A percentile compares a stretch with the other conserved stretches of the same genome.
These are phyloP conservation scores for Jamesozyma gamospora DNA, from an alignment of 805 yeast genomes.

Conservation along the genomic window DNA sequence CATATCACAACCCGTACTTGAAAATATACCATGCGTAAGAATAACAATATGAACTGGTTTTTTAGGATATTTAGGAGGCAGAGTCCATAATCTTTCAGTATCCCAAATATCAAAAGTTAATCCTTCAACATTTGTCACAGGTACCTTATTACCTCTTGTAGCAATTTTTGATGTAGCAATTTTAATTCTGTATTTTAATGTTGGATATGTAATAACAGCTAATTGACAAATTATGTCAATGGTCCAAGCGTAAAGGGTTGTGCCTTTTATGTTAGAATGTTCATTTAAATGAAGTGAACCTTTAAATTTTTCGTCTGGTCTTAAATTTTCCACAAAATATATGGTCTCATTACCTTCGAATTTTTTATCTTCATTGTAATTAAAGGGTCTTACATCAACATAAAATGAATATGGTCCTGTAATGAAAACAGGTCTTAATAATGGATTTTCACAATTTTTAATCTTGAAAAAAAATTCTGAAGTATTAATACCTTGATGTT, in stretches of 20 bases:
- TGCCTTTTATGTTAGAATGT: slow-evolving; percentile 23
- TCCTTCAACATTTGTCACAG: slow-evolving; percentile 4
- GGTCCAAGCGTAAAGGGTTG: slow-evolving; percentile 51
- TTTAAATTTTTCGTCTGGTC: slow-evolving; percentile 63
- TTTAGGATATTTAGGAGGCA: slow-evolving; percentile 42
- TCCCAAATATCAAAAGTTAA: slow-evolving; percentile 33
- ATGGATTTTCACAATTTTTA: slow-evolving; percentile 59
- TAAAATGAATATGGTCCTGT: slow-evolving; percentile 86
- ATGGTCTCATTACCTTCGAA: slow-evolving; percentile 32
- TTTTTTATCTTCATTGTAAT: slow-evolving; percentile 44
- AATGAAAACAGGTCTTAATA: slow-evolving; percentile 72
- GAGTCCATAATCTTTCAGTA: slow-evolving; percentile 67
- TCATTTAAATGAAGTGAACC: slow-evolving; percentile 43
- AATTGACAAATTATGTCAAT: slow-evolving; percentile 77
- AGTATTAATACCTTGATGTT: slow-evolving; percentile 5
- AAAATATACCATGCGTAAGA: slow-evolving; percentile 85
- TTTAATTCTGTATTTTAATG: slow-evolving; percentile 54
- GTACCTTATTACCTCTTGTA: slow-evolving; percentile 8
- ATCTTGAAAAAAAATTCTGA: slow-evolving; percentile 36
- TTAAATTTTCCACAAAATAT: slow-evolving; percentile 43
- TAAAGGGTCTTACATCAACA: slow-evolving; percentile 64
- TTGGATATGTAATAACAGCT: slow-evolving; percentile 58
- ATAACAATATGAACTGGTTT: slow-evolving; percentile 74
- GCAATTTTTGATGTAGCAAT: slow-evolving; percentile 38
- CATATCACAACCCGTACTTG: slow-evolving; percentile 87